phyloP scores from a whole-genome alignment of 768 basidiomycete genomes.

The Boletus subparvulus region DNA sequence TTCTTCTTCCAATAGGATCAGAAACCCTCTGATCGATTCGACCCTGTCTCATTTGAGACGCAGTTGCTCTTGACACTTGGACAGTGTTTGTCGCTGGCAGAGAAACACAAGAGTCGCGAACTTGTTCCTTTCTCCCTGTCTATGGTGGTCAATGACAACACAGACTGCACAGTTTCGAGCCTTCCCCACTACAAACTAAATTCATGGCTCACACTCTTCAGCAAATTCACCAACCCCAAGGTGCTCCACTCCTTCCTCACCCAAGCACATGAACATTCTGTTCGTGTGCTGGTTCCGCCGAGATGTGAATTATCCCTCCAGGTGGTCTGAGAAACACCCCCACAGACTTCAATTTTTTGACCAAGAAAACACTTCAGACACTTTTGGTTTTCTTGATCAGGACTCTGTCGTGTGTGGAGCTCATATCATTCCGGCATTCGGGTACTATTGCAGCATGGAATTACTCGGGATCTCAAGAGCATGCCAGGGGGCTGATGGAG shows the following conservation, averaged over 20 bases:
- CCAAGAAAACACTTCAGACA: too few relatives aligned
- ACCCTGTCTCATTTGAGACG: conserved; percentile 70
- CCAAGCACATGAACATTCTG: too few relatives aligned
- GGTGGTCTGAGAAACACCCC: too few relatives aligned
- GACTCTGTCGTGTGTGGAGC: too few relatives aligned
- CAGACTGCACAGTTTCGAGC: conserved; percentile 36
- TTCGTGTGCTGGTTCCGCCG: too few relatives aligned
- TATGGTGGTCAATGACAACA: conserved; percentile 35
- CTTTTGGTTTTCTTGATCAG: too few relatives aligned
- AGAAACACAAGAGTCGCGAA: conserved; percentile 84
- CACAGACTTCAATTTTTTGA: too few relatives aligned
- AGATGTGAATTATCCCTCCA: too few relatives aligned
- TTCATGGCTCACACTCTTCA: conserved; percentile 83
- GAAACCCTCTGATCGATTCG: conserved; percentile 56
- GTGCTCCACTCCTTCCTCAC: conserved; percentile 71
- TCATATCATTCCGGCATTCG: too few relatives aligned
- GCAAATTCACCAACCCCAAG: conserved; percentile 93
- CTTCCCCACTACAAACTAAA: conserved; percentile 62
- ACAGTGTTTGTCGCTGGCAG: conserved; percentile 69
- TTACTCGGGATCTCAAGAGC: too few relatives aligned
- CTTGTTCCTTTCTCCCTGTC: conserved; percentile 81
- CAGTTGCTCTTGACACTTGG: conserved; percentile 74
- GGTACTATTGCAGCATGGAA: too few relatives aligned
- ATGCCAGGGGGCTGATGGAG: too few relatives aligned
- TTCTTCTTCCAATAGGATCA: conserved; percentile 36